phyloP scores from a whole-genome alignment of 2,329 filamentous ascomycete genomes.

The Aspergillus bombycis region DNA sequence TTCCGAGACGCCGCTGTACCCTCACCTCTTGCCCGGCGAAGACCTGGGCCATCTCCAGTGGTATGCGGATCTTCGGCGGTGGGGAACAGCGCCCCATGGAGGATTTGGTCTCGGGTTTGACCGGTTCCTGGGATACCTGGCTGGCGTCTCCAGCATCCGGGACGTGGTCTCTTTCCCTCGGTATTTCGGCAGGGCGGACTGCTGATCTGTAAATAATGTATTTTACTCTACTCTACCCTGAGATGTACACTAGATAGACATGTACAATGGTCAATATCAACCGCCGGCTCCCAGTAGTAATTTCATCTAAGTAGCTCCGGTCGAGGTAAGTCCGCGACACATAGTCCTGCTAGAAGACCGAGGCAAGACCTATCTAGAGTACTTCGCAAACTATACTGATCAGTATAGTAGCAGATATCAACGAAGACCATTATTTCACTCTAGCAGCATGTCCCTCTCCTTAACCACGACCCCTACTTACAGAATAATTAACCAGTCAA shows the following conservation, averaged over 20 bases:
- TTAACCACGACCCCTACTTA: too few species aligned
- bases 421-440: too few species aligned
- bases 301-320: background rate
- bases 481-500: too few species aligned
- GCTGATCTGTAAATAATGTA: constrained; percentile 32
- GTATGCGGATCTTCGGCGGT: constrained; percentile 86
- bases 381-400: too few species aligned
- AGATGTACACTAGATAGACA: background rate
- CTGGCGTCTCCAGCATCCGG: constrained; percentile 78
- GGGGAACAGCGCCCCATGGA: constrained; percentile 89
- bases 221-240: background rate
- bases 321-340: background rate
- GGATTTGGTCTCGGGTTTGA: constrained; percentile 92
- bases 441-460: too few species aligned
- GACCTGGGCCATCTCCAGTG: constrained; percentile 66
- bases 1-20: constrained; percentile 35
- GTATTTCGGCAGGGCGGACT: constrained; percentile 59
- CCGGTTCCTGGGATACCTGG: constrained; percentile 79
- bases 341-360: background rate
- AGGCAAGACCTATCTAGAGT: too few species aligned
- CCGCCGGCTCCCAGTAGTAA: background rate
- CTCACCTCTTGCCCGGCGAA: constrained; percentile 42
- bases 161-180: constrained; percentile 87
- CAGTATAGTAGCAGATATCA: too few species aligned
- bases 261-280: background rate